Percentiles rank a stretch among this genome's conserved stretches.
These are phyloP conservation scores for Zygotorulaspora chibaensis DNA, from an alignment of 805 yeast species.

Conservation along the genomic window DNA sequence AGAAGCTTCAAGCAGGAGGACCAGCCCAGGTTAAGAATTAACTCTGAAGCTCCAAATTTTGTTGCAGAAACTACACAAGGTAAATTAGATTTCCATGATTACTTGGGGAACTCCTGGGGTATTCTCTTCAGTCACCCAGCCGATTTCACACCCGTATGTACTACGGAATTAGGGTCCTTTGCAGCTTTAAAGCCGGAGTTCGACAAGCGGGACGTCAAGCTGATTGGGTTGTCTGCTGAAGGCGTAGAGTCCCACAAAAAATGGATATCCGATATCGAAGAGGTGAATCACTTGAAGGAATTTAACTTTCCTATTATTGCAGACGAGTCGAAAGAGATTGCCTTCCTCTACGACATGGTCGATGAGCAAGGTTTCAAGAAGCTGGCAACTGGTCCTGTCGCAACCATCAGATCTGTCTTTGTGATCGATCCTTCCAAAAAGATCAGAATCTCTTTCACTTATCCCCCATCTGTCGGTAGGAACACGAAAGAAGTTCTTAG, in stretches of 20 bases:
- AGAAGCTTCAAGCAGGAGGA: slow-evolving; percentile 50
- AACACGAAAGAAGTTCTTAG: slow-evolving; percentile 89
- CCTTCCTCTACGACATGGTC: slow-evolving; percentile 81
- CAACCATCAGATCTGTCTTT: slow-evolving; percentile 90
- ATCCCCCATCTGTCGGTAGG: slow-evolving; percentile 94
- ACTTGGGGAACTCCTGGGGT: slow-evolving; percentile 81
- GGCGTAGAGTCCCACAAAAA: slow-evolving; percentile 70
- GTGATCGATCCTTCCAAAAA: slow-evolving; percentile 87
- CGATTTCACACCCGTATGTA: slow-evolving; percentile 95
- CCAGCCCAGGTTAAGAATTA: slow-evolving; percentile 67
- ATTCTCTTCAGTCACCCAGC: slow-evolving; percentile 92
- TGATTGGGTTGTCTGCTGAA: slow-evolving; percentile 88
- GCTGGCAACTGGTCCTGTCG: slow-evolving; percentile 65
- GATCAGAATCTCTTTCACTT: slow-evolving; percentile 78
- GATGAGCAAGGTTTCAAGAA: slow-evolving; percentile 80
- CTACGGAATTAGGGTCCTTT: slow-evolving; percentile 93
- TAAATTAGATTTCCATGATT: slow-evolving; percentile 80
- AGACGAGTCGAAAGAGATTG: slow-evolving; percentile 79
- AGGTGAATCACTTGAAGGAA: slow-evolving; percentile 63
- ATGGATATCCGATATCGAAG: slow-evolving; percentile 92
- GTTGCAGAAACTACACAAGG: slow-evolving; percentile 79
- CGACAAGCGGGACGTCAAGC: slow-evolving; percentile 75
- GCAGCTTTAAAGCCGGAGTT: slow-evolving; percentile 87
- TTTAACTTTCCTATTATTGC: slow-evolving; percentile 89
- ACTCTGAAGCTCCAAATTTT: slow-evolving; percentile 85